Evolutionary conservation across 805 yeast species (phyloP).

Genomic region (Debaryomyces hansenii): DNA sequence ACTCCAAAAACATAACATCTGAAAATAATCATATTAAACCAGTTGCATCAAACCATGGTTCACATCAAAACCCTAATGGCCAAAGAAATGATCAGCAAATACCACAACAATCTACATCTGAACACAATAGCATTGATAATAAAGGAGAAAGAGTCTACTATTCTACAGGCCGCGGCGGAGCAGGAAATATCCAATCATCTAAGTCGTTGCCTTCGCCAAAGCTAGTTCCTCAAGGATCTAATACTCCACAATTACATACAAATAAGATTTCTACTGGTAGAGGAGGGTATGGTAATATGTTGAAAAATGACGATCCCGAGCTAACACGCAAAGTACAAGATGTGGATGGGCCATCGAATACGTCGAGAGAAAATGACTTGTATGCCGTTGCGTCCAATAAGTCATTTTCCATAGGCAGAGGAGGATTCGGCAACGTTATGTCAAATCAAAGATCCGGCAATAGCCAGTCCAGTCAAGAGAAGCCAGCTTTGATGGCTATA

Average conservation of each 20-base stretch:
- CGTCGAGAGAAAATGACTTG: slow-evolving; percentile 29
- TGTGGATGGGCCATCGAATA: slow-evolving; percentile 44
- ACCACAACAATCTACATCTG: background rate
- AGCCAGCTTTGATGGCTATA: slow-evolving; percentile 17
- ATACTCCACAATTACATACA: slow-evolving; percentile 57
- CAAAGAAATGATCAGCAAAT: slow-evolving; percentile 7
- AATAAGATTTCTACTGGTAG: slow-evolving; percentile 69
- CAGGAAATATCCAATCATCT: slow-evolving; percentile 60
- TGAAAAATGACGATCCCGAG: slow-evolving; percentile 57
- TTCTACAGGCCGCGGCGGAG: slow-evolving; percentile 81
- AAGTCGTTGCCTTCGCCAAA: slow-evolving; percentile 50
- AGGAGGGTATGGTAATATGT: slow-evolving; percentile 80
- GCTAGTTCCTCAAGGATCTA: slow-evolving; percentile 57
- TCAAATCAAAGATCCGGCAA: slow-evolving; percentile 28
- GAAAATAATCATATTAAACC: slow-evolving; percentile 16
- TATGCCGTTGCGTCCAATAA: slow-evolving; percentile 45
- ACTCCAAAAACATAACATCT: slow-evolving; percentile 15
- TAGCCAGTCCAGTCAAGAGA: slow-evolving; percentile 10
- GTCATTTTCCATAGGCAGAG: slow-evolving; percentile 58
- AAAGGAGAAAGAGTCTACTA: slow-evolving; percentile 38
- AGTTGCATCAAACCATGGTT: background rate
- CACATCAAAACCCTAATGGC: background rate
- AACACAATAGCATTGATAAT: slow-evolving; percentile 9
- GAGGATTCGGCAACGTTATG: slow-evolving; percentile 64
- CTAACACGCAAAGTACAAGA: slow-evolving; percentile 65